Evolutionary conservation across 345 rosid genomes (phyloP).

Genomic region (Eucalyptus regnans): DNA sequence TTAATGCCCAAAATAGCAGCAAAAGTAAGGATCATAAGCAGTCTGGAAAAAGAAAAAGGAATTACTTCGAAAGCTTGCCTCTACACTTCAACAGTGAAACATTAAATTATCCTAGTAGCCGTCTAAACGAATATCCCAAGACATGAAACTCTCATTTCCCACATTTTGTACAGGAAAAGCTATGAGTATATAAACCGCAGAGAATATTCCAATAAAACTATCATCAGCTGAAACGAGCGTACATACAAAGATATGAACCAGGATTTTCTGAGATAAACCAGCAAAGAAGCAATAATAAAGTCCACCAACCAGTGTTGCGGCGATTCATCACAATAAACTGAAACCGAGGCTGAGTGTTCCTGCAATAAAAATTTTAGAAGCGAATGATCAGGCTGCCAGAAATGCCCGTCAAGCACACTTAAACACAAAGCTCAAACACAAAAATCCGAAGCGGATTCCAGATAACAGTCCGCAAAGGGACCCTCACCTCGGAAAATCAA

Average conservation of each 20-base stretch:
- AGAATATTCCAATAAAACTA: not conserved
- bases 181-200: not conserved
- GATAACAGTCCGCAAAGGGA: not conserved
- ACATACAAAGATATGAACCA: not conserved
- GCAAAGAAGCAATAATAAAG: not conserved
- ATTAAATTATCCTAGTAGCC: not conserved
- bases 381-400: not conserved
- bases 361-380: conserved; percentile 7
- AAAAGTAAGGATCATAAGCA: not conserved
- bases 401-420: not conserved
- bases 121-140: not conserved
- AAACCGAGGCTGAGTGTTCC: conserved; percentile 88
- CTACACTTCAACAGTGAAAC: not conserved
- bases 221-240: not conserved
- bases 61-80: not conserved
- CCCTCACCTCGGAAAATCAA: not conserved
- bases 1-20: not conserved
- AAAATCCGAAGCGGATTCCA: not conserved
- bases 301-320: conserved; percentile 59
- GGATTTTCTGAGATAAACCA: not conserved
- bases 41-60: not conserved
- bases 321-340: conserved; percentile 98
- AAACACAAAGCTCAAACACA: not conserved
- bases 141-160: not conserved
- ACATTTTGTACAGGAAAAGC: not conserved